Evolutionary conservation across 768 basidiomycete genomes (phyloP).

Genomic region (Omphalotus guepiniiformis): DNA sequence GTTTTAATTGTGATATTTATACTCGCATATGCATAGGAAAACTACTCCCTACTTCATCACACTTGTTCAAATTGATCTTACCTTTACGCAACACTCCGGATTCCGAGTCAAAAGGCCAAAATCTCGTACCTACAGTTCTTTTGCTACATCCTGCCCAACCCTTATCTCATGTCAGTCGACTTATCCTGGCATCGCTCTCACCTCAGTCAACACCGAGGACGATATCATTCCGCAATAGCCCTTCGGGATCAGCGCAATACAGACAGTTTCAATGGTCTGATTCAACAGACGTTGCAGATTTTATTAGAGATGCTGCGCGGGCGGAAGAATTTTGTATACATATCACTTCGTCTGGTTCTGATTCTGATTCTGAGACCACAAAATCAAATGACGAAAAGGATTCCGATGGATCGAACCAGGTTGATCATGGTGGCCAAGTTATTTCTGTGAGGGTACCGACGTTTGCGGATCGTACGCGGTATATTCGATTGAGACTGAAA

Average conservation of each 20-base stretch:
- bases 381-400: slow-evolving; percentile 5
- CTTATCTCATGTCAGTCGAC: slow-evolving; percentile 55
- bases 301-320: slow-evolving; percentile 58
- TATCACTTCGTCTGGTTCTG: slow-evolving; percentile 18
- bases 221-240: slow-evolving; percentile 45
- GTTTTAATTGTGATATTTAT: not conserved
- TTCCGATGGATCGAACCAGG: slow-evolving; percentile 14
- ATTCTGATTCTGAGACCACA: slow-evolving; percentile 15
- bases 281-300: slow-evolving; percentile 62
- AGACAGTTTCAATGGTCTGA: slow-evolving; percentile 52
- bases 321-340: slow-evolving; percentile 49
- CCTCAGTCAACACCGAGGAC: slow-evolving; percentile 28
- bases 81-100: slow-evolving; percentile 33
- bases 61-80: slow-evolving; percentile 62
- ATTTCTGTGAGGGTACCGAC: slow-evolving; percentile 58
- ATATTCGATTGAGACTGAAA: slow-evolving; percentile 44
- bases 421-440: slow-evolving; percentile 14
- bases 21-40: slow-evolving; percentile 36
- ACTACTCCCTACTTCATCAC: slow-evolving; percentile 56
- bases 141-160: slow-evolving; percentile 69
- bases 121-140: slow-evolving; percentile 44
- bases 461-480: slow-evolving; percentile 58
- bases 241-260: slow-evolving; percentile 14
- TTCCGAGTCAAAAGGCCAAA: slow-evolving; percentile 4
- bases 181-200: slow-evolving; percentile 45